These are phyloP conservation scores for Metschnikowia peoriensis DNA, from an alignment of 805 yeast species.

Conservation along the genomic window DNA sequence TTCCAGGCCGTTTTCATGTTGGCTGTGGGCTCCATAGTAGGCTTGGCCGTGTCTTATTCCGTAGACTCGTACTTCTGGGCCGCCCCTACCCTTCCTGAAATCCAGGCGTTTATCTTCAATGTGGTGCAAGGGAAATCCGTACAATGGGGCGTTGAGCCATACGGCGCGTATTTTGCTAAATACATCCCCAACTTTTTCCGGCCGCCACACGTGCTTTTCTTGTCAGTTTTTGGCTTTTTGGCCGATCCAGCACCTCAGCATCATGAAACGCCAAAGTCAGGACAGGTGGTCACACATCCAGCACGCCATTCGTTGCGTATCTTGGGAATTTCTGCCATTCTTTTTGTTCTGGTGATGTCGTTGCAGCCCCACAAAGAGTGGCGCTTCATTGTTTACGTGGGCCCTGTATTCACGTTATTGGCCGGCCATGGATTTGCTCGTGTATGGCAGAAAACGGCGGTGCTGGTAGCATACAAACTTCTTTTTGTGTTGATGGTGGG, in stretches of 20 bases:
- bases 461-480: conserved; percentile 25
- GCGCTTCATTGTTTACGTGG: conserved; percentile 78
- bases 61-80: conserved; percentile 83
- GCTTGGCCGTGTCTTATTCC: conserved; percentile 44
- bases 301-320: conserved; percentile 38
- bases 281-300: conserved; percentile 28
- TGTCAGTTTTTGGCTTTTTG: conserved; percentile 37
- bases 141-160: conserved; percentile 86
- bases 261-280: conserved; percentile 15
- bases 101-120: conserved; percentile 70
- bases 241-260: conserved; percentile 43
- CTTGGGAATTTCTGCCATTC: conserved; percentile 48
- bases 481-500: conserved; percentile 21
- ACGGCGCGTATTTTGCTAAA: conserved; percentile 58
- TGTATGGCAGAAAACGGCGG: conserved; percentile 20
- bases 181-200: conserved; percentile 40
- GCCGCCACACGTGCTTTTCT: conserved; percentile 45
- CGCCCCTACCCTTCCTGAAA: conserved; percentile 62
- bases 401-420: conserved; percentile 64
- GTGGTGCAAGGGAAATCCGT: conserved; percentile 70
- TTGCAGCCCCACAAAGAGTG: conserved; percentile 91
- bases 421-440: conserved; percentile 61
- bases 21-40: conserved; percentile 51
- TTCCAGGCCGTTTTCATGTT: conserved; percentile 34
- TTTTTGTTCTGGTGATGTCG: conserved; percentile 65